phyloP scores from a whole-genome alignment of 331 rosid genomes.

The Dryas integrifolia region DNA sequence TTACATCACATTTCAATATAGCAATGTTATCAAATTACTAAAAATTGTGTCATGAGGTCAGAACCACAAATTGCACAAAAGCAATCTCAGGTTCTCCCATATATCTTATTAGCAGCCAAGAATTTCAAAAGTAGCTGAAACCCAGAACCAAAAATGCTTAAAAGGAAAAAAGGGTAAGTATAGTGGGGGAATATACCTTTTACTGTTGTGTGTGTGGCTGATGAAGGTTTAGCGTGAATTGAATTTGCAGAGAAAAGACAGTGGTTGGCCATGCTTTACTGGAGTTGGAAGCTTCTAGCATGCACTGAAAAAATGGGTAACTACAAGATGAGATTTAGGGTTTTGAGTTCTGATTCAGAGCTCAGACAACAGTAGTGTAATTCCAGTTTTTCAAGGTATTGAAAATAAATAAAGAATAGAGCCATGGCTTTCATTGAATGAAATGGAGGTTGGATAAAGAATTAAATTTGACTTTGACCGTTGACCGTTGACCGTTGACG shows the following conservation, averaged over 20 bases:
- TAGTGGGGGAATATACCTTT: constrained; percentile 32
- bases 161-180: not conserved
- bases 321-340: not conserved
- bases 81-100: not conserved
- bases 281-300: constrained; percentile 6
- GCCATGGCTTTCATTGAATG: not conserved
- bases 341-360: not conserved
- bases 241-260: constrained; percentile 25
- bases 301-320: not conserved
- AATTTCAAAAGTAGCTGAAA: not conserved
- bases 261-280: constrained; percentile 26
- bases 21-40: not conserved
- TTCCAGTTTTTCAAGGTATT: not conserved
- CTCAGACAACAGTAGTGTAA: not conserved
- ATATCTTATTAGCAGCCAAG: not conserved
- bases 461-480: not conserved
- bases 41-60: not conserved
- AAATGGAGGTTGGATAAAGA: not conserved
- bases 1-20: not conserved
- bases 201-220: constrained; percentile 31
- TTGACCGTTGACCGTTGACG: not conserved
- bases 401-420: not conserved
- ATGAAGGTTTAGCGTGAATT: constrained; percentile 23
- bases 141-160: not conserved
- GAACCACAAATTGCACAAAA: not conserved